Base-by-base conservation (phyloP, 352 stramenopile genomes). In the Pythium utonaiense region DNA sequence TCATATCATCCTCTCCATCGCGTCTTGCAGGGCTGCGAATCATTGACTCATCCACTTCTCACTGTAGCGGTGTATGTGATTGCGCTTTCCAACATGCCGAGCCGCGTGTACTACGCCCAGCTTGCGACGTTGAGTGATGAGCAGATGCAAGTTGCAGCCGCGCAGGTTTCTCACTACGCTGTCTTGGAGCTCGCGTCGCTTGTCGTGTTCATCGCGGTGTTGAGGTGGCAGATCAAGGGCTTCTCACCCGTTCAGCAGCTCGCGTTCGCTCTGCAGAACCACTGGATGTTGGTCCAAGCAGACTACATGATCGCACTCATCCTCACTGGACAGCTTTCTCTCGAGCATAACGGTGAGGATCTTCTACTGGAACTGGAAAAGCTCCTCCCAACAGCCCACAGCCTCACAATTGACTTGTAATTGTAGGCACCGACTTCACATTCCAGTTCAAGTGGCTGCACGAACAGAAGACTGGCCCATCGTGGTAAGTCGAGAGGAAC, bases 361-460 rank as follows among this genome's bases (percentile, higher is more conserved):
- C 3, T 14, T 25, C 22, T 33, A 5, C 5, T 10, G 5, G 9
- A 33, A 5, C 9, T 33, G 28, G 28, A 9, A 33, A 5, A 33
- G 28, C 28, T 33, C 5, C 9, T n/a, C n/a, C n/a, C n/a, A 9
- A 33, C 5, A 5, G 28, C 28, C 5, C 28, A 33, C 28, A 33
- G 28, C 28, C n/a, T 33, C 5, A 33, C 28, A 9, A 33, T 44
- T 13, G 3, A 22, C 9, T 22, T 44, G 12, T 3, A 44, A 27
- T 6, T 3, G 19, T 10, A 45, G 38, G 38, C 38, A 4, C 10
- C 5, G 38, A 45, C 38, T 45, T 27, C 38, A 45, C 38, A 1
- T 45, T 45, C 38, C n/a, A 45, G 38, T 45, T 45, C n/a, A 45
- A 45, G n/a, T 45, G 38, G 38, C n/a, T 45, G 3, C n/a, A n/a